Evolutionary conservation across 2,329 filamentous ascomycete species (phyloP), one percentile per base, ranked within the genome.

Genomic region (Diaporthe sp.): DNA sequence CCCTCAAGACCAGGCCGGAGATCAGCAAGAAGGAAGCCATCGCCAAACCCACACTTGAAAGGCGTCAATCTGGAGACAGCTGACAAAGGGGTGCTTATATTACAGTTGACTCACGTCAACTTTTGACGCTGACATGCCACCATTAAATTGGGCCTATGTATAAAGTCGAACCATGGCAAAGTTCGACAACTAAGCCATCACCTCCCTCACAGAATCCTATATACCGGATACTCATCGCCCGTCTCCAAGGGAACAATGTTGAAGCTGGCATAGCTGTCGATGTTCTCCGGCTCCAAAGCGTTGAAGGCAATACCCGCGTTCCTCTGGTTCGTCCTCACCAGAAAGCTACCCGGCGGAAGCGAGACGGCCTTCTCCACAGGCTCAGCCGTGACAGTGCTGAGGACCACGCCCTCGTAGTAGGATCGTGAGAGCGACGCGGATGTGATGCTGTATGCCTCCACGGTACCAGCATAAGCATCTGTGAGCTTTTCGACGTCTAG

Each of bases 211-310:
- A 51, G 13, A 4, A 67, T 25, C 8, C 44, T 67, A 12, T 25
- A 67, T 10, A 67, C 31, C 6, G 62, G 62, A 39, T 67, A 67
- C 19, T 67, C 62, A 37, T 67, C 62, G 0, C 62, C 44, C 5
- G 13, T 19, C 19, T 67, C 62, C 44, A 67, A 17, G 13, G 62
- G 62, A 13, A 67, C 44, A 1, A 67, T 67, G 5, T 67, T 67
- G 31, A 67, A 67, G 44, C 62, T 67, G 19, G 25, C 62, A 25
- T 67, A 67, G 62, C 62, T 67, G 31, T 67, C 62, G 22, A 51
- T 67, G 8, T 51, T 67, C 6, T 67, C 62, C 4, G 62, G 62
- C 31, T 67, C 62, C 31, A 67, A 39, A 9, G 62, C 62, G 15
- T 67, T 67, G 7, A 67, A 67, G 12, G 62, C 62, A 17, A 51